Percentiles rank a stretch among this genome's conserved stretches.
These are phyloP conservation scores for Dendrostoma leiphaemia DNA, from an alignment of 2,329 filamentous ascomycete species.

Conservation along the genomic window DNA sequence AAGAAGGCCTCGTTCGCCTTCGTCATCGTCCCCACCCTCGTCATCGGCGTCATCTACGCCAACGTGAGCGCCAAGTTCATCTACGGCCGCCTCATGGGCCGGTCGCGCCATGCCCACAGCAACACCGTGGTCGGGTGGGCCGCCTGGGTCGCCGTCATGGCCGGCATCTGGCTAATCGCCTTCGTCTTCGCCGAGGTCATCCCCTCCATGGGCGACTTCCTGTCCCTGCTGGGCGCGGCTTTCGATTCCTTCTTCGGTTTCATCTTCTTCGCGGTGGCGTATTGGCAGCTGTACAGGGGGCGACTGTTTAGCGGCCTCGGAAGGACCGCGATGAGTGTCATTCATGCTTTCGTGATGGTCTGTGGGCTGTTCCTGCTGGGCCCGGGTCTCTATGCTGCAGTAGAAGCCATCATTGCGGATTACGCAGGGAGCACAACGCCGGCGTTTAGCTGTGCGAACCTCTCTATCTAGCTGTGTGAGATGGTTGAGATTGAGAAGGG, in stretches of 20 bases:
- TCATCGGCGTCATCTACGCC: constrained; percentile 70
- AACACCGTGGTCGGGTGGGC: constrained; percentile 48
- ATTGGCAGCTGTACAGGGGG: neutral
- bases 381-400: constrained; percentile 2
- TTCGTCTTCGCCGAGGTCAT: constrained; percentile 1
- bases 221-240: neutral
- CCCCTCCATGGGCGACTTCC: neutral
- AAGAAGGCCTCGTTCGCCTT: constrained; percentile 66
- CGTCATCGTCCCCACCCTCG: constrained; percentile 62
- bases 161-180: neutral
- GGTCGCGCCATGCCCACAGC: constrained; percentile 53
- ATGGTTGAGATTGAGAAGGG: no score
- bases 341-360: neutral
- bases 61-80: constrained; percentile 66
- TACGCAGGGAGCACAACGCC: neutral
- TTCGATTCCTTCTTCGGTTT: constrained; percentile 2
- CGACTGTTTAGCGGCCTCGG: neutral
- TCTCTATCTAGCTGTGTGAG: neutral
- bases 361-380: neutral
- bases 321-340: neutral
- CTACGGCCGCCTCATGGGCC: constrained; percentile 61
- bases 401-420: constrained; percentile 1
- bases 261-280: neutral
- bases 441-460: constrained; percentile 2
- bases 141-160: constrained; percentile 48